These are phyloP conservation scores for Nothophoma quercina DNA, from an alignment of 2,329 filamentous ascomycete genomes.

Conservation along the genomic window DNA sequence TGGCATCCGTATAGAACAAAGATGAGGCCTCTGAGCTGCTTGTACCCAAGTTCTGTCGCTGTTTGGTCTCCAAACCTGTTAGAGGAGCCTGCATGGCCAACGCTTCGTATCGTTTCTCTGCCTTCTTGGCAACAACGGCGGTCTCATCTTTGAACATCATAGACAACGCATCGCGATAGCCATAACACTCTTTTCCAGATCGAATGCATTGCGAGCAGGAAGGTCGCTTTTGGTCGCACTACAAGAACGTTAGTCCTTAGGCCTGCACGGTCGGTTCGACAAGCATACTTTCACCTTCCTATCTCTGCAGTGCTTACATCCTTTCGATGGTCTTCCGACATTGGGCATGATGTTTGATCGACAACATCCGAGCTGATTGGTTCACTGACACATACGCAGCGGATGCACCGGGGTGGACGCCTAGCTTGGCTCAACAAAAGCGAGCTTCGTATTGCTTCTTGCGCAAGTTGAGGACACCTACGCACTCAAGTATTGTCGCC, in stretches of 20 bases:
- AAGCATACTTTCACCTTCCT: slow-evolving; percentile 40
- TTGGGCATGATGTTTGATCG: slow-evolving; percentile 34
- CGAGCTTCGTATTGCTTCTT: background rate
- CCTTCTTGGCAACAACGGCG: slow-evolving; percentile 34
- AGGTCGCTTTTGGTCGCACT: slow-evolving; percentile 46
- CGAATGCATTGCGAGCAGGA: slow-evolving; percentile 45
- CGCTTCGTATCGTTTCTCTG: slow-evolving; percentile 34
- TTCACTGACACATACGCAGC: background rate
- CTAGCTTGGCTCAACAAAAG: slow-evolving; percentile 5
- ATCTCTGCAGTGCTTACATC: slow-evolving; percentile 42
- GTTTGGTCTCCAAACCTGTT: background rate
- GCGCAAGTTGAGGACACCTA: background rate
- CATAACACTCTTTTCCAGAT: slow-evolving; percentile 36
- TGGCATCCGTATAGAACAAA: background rate
- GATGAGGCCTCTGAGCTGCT: background rate
- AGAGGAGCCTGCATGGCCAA: slow-evolving; percentile 23
- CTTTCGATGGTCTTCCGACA: slow-evolving; percentile 42
- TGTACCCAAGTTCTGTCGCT: background rate
- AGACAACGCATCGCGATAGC: slow-evolving; percentile 40
- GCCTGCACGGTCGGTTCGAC: background rate
- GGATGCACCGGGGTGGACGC: background rate
- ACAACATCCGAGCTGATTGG: slow-evolving; percentile 7
- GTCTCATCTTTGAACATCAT: slow-evolving; percentile 45
- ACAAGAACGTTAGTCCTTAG: background rate
- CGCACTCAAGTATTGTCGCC: background rate